Evolutionary conservation across 352 stramenopile genomes (phyloP).

Genomic region (Globisporangium camurandrum): DNA sequence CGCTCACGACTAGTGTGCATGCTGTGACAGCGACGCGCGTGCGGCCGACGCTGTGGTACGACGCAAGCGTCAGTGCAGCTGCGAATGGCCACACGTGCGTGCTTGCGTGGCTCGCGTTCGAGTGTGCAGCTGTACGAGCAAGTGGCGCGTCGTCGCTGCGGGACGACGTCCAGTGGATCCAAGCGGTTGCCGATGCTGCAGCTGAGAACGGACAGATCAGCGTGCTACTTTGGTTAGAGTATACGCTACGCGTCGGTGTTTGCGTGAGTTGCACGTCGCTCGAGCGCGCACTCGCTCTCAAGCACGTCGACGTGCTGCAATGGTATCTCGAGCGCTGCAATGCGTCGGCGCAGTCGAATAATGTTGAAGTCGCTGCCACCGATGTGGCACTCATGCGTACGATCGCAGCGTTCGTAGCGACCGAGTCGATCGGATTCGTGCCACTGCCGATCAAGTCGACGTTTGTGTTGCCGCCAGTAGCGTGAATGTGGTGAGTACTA

Average conservation of each 20-base stretch:
- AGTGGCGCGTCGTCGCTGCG: background rate
- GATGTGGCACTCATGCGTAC: background rate
- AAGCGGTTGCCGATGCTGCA: slow-evolving; percentile 21
- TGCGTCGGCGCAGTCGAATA: too few species aligned
- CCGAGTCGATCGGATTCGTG: background rate
- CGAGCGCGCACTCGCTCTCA: slow-evolving; percentile 17
- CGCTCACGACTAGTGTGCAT: too few species aligned
- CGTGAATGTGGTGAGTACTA: too few species aligned
- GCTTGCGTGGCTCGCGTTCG: slow-evolving; percentile 30
- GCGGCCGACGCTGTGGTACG: background rate
- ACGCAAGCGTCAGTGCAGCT: slow-evolving; percentile 1
- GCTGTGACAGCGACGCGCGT: too few species aligned
- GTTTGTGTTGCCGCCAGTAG: background rate
- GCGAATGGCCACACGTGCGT: slow-evolving; percentile 25
- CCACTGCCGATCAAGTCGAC: background rate
- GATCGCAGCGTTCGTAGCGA: background rate
- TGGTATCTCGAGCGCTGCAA: slow-evolving; percentile 20
- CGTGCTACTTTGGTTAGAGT: slow-evolving; percentile 22
- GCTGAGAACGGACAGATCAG: slow-evolving; percentile 22
- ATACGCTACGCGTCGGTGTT: background rate
- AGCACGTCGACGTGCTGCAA: slow-evolving; percentile 29
- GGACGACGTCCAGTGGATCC: slow-evolving; percentile 20
- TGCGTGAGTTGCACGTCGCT: slow-evolving; percentile 7
- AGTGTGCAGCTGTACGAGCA: background rate
- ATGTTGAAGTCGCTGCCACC: slow-evolving; percentile 11